Base-by-base conservation (phyloP, 139 green algal species). In the Volvox africanus region DNA sequence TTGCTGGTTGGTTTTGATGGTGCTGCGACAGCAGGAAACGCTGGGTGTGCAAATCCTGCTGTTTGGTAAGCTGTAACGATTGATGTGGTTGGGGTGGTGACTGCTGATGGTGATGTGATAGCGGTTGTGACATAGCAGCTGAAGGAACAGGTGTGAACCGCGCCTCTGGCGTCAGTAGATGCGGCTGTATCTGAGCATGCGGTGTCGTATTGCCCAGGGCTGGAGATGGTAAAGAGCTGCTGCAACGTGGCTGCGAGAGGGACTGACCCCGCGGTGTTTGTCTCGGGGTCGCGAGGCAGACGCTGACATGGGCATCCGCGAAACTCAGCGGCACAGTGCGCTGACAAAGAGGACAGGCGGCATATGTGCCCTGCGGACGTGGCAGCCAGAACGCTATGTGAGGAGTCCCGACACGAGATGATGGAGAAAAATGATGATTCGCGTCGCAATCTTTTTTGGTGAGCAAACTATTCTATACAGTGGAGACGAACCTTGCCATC, bases 231-330 rank as follows among this genome's bases (percentile, higher is more conserved):
- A 28, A 17, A 0, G 76, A 18, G 76, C n/a, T 35, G 76, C 76
- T 17, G 18, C 6, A 1, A 3, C 50, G 80, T 44, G 19, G 82
- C 82, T 69, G 30, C 1, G 80, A 28, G 28, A 55, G 44, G 44
- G 44, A 55, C 44, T 55, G 44, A 55, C 44, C 44, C 44, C 44
- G 5, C 44, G 44, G 44, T 9, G 44, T 55, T 55, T 5, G 36
- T 21, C 17, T 0, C 55, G 86, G 11, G n/a, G 78, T 90, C 6
- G 71, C 21, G 30, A 91, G 76, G 32, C 87, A 91, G 14, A 50
- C n/a, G 61, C 44, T 86, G 28, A 91, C 76, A 69, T 91, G 87
- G 1, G 87, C 87, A 1, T 91, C 76, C 0, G 61, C 76, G 26
- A 86, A 86, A 21, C 20, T 36, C 0, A 71, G 30, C 5, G 87